These are phyloP conservation scores for Tricladium varicosporioides DNA, from an alignment of 2,329 filamentous ascomycete species.

Conservation along the genomic window DNA sequence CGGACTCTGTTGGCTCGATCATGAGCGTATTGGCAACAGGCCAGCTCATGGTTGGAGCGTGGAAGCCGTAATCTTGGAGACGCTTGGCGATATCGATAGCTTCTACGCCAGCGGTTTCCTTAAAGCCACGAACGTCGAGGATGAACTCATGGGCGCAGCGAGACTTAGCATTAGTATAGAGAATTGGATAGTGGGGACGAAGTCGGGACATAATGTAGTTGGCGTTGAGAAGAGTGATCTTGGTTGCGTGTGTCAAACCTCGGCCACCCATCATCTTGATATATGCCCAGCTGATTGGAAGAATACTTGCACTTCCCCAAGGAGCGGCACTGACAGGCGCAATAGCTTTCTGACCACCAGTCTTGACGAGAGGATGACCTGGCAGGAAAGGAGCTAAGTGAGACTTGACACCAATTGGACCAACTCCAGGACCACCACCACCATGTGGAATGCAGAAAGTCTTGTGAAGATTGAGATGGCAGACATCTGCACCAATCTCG, in stretches of 20 bases:
- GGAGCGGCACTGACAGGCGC: constrained; percentile 77
- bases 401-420: constrained; percentile 86
- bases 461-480: constrained; percentile 97
- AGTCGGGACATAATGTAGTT: constrained; percentile 94
- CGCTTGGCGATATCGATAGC: constrained; percentile 96
- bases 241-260: constrained; percentile 84
- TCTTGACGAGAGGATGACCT: constrained; percentile 57
- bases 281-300: constrained; percentile 93
- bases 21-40: constrained; percentile 93
- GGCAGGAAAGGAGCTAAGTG: constrained; percentile 78
- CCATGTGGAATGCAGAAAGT: constrained; percentile 98
- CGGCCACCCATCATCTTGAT: constrained; percentile 87
- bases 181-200: constrained; percentile 79
- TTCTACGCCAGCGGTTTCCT: constrained; percentile 78
- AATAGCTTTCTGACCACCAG: constrained; percentile 55
- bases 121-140: constrained; percentile 82
- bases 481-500: constrained; percentile 93
- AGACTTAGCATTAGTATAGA: constrained; percentile 88
- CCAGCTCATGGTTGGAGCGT: constrained; percentile 96
- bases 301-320: constrained; percentile 85
- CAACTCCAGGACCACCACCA: constrained; percentile 89
- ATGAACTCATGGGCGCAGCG: constrained; percentile 98
- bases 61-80: constrained; percentile 95
- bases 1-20: constrained; percentile 96
- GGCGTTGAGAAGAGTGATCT: constrained; percentile 90